phyloP scores from a whole-genome alignment of 2,329 filamentous ascomycete species.

The Ascomycota sp. region DNA sequence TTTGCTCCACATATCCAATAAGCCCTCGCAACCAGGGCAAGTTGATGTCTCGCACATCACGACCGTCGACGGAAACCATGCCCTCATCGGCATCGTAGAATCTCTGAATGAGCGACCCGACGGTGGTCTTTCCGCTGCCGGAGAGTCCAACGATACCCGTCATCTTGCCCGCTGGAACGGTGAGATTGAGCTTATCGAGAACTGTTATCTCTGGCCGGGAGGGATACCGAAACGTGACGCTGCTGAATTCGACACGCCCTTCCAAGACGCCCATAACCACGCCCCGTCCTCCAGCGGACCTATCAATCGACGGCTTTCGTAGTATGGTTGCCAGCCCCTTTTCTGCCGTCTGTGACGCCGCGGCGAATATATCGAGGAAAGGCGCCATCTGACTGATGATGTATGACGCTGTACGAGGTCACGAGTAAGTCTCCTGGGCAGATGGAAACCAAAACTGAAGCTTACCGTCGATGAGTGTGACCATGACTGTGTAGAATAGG shows the following conservation, averaged over 20 bases:
- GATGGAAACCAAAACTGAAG: no score
- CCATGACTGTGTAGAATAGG: constrained; percentile 47
- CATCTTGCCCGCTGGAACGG: constrained; percentile 24
- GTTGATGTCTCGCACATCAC: constrained; percentile 25
- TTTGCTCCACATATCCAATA: constrained; percentile 24
- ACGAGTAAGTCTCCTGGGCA: no score
- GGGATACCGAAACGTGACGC: constrained; percentile 23
- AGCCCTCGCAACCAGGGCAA: constrained; percentile 20
- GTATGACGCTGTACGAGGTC: constrained; percentile 3
- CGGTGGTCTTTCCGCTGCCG: constrained; percentile 36
- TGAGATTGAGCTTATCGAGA: constrained; percentile 23
- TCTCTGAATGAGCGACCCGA: constrained; percentile 32
- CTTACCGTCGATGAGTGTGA: constrained; percentile 38
- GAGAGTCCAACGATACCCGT: constrained; percentile 39
- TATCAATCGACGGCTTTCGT: constrained; percentile 23
- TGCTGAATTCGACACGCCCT: constrained; percentile 14
- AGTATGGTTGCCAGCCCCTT: constrained; percentile 39
- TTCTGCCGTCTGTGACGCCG: constrained; percentile 35
- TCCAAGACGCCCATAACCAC: background rate
- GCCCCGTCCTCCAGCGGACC: constrained; percentile 1
- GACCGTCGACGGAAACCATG: constrained; percentile 23
- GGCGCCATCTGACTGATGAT: constrained; percentile 24
- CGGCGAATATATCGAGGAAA: constrained; percentile 38
- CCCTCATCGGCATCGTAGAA: constrained; percentile 36
- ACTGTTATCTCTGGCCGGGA: constrained; percentile 21